Base-by-base conservation (phyloP, 2,329 filamentous ascomycete species). In the Apiospora aurea region DNA sequence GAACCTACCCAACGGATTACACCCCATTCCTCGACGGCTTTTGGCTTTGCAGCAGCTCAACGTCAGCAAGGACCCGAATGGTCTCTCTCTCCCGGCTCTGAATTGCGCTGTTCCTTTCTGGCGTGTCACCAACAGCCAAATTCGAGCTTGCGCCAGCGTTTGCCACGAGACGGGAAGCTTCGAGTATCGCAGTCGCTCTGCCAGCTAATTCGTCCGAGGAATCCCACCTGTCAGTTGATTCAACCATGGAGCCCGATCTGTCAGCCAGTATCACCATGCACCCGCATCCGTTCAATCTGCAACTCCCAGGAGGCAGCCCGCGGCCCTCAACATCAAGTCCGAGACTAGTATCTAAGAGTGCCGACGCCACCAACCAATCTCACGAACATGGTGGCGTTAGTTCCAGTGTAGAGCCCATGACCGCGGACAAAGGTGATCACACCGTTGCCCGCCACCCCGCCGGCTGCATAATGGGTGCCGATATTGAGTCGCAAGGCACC, bases 401-500 rank as follows among this genome's bases (percentile, higher is more conserved):
- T 41, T 64, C 57, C 2, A 64, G 57, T 41, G 57, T 64, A 41
- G 57, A 64, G 34, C 85, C 87, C 77, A 77, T 82, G 57, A 78
- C 80, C 10, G 75, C 80, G 7, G 75, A 77, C 21, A 73, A 78
- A 5, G 74, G 73, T 16, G 82, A 84, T 4, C 79, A 81, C 11
- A 82, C 84, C 46, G 80, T 84, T 18, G 83, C 83, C 73, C 85
- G 85, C 69, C 85, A 87, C 72, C 77, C 78, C 26, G 80, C 81
- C 13, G 73, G 72, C 21, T 67, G 38, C 41, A 26, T 38, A 7
- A 47, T 76, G 7, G 74, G 78, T 26, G 80, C 79, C 26, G 87
- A 89, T 69, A 82, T 89, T 64, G 88, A 90, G 79, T 79, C 78
- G 53, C 79, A 81, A 70, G 71, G 74, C 41, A 75, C 68, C 67